These are phyloP conservation scores for Phytophthora citrophthora DNA, from an alignment of 352 stramenopile species.

Conservation along the genomic window DNA sequence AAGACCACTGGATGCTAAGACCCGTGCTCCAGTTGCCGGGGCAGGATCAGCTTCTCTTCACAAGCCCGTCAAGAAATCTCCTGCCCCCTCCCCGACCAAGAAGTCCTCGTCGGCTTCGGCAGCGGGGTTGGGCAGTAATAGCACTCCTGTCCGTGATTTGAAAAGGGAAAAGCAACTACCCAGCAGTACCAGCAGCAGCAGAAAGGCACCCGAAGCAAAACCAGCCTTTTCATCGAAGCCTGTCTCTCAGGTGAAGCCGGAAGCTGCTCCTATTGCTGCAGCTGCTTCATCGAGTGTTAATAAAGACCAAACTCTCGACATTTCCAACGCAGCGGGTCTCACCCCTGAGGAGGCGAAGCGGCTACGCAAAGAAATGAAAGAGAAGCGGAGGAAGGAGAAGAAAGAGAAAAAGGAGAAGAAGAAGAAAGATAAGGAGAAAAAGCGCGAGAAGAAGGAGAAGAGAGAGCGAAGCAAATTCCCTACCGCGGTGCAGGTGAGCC, in stretches of 20 bases:
- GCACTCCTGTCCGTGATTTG: constrained; percentile 10
- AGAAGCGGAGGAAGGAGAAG: constrained; percentile 73
- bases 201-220: constrained; percentile 12
- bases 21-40: constrained; percentile 3
- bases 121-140: constrained; percentile 10
- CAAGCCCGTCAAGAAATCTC: constrained; percentile 41
- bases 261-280: background rate
- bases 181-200: background rate
- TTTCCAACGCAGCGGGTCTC: constrained; percentile 12
- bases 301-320: constrained; percentile 18
- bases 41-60: constrained; percentile 17
- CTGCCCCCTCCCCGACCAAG: constrained; percentile 32
- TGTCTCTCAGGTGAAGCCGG: constrained; percentile 14
- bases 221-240: constrained; percentile 8
- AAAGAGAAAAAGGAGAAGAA: constrained; percentile 81
- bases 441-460: constrained; percentile 61
- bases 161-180: constrained; percentile 17
- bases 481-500: constrained; percentile 29
- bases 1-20: constrained; percentile 14
- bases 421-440: constrained; percentile 67
- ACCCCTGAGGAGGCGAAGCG: constrained; percentile 36
- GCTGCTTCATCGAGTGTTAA: constrained; percentile 6
- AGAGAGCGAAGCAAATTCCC: constrained; percentile 49
- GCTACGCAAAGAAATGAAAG: constrained; percentile 55
- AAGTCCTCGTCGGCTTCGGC: constrained; percentile 11